Conservation (phyloP, 2,329 filamentous ascomycete species). For the Cladosporium austrohemisphaericum region DNA sequence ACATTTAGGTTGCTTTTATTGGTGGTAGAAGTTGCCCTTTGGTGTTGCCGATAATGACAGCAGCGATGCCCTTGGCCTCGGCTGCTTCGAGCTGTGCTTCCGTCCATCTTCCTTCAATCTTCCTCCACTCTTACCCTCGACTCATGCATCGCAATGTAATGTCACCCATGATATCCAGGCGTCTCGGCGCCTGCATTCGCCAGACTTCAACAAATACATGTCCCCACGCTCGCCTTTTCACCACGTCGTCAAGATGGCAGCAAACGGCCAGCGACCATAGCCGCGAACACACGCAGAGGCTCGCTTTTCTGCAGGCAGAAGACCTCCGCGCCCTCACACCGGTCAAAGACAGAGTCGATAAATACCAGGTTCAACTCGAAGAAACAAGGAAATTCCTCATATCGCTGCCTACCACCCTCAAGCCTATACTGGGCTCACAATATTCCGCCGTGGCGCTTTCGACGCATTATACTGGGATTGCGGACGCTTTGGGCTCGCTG, state of each 20-base stretch:
- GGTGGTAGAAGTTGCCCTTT: no score
- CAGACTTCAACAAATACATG: background rate
- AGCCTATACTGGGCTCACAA: background rate
- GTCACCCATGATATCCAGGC: slow-evolving; percentile 7
- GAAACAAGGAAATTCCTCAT: background rate
- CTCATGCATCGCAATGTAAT: slow-evolving; percentile 14
- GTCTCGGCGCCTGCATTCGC: slow-evolving; percentile 11
- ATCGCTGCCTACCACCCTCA: background rate
- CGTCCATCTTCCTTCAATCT: background rate
- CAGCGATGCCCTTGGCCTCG: no score
- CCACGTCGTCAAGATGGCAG: background rate
- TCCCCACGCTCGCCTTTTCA: background rate
- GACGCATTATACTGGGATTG: background rate
- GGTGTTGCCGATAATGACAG: no score
- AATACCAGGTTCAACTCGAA: background rate
- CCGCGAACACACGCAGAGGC: background rate
- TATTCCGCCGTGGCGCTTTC: background rate
- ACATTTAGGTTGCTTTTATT: no score
- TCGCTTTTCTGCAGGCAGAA: background rate
- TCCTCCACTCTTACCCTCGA: background rate
- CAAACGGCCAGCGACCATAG: background rate
- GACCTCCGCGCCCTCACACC: background rate
- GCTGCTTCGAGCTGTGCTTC: no score
- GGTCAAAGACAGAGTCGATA: background rate
- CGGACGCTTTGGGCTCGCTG: background rate